phyloP scores from a whole-genome alignment of 1,284 basidiomycete genomes.

The Earliella scabrosa region DNA sequence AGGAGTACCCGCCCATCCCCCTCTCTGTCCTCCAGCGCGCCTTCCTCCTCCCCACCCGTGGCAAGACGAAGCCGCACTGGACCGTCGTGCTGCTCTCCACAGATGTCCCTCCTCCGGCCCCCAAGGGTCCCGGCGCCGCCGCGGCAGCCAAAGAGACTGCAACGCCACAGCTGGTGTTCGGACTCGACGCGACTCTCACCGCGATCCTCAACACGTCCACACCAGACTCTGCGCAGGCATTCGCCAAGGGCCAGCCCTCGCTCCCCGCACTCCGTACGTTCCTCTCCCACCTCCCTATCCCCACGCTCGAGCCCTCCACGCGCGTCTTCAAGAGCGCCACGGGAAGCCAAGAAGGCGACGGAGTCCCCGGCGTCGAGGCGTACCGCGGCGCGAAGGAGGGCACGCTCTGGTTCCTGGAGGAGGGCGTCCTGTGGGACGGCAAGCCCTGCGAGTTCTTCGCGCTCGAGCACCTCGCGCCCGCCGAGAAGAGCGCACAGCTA shows the following conservation, averaged over 20 bases:
- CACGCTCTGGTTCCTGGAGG: conserved; percentile 70
- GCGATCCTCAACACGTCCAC: conserved; percentile 41
- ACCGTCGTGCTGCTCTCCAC: conserved; percentile 61
- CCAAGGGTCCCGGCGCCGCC: conserved; percentile 28
- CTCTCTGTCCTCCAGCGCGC: conserved; percentile 53
- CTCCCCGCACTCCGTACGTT: conserved; percentile 54
- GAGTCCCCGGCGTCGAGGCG: conserved; percentile 65
- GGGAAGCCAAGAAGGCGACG: conserved; percentile 27
- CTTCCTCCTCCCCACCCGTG: conserved; percentile 69
- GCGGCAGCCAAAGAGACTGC: conserved; percentile 32
- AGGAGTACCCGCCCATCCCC: conserved; percentile 50
- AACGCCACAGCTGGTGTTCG: conserved; percentile 58
- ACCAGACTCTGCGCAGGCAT: conserved; percentile 24
- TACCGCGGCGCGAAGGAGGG: conserved; percentile 72
- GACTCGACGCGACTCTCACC: conserved; percentile 57
- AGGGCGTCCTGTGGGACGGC: conserved; percentile 73
- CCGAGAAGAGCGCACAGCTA: conserved; percentile 30
- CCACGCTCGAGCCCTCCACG: conserved; percentile 52
- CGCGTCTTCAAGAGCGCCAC: conserved; percentile 58
- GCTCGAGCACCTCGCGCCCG: conserved; percentile 51
- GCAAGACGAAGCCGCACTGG: conserved; percentile 69
- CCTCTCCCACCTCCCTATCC: conserved; percentile 50
- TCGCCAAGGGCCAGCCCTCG: conserved; percentile 57
- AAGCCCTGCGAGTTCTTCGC: conserved; percentile 79
- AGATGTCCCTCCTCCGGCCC: conserved; percentile 44